Base-by-base conservation (phyloP, 345 rosid species). In the Adansonia digitata region DNA sequence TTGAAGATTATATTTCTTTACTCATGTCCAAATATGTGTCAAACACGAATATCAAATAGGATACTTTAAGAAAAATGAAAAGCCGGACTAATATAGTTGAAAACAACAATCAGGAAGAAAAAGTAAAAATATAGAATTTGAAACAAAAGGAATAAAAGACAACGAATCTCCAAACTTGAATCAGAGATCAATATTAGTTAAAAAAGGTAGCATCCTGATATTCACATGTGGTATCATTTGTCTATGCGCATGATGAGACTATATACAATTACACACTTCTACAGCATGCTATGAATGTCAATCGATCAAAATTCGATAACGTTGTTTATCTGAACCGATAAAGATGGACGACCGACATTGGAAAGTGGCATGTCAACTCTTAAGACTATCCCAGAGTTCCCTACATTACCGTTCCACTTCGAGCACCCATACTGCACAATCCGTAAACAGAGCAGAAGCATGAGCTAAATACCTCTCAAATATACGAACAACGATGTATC, bases 401-500 rank as follows among this genome's bases (percentile, higher is more conserved):
- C 98, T 4, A 82, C 78, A 83, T 89, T 90, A 13, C 97, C 94
- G 59, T 94, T 92, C 97, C 98, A 92, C 83, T 92, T 94, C 2
- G 98, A 94, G 79, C 97, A 81, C 45, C 98, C 98, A 79, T 83
- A 57, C 98, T 94, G 92, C 89, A 76, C 24, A 10, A 1, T 55
- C 9, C 13, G 11, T 14, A 56, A 22, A 31, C 7, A 53, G 34
- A 65, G 26, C 15, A 66, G 9, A 14, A 22, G 22, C 24, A 8
- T 77, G 43, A 73, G 76, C 29, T 31, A 22, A 10, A 43, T 10
- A 43, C 1, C n/a, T 10, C 46, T 20, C 6, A 17, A 60, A 60
- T 15, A 5, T 60, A n/a, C n/a, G n/a, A 29, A 20, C 39, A 60
- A 27, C 45, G 0, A n/a, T 8, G 24, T 5, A 56, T 43, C 48